Base-by-base conservation (phyloP, 345 rosid genomes). In the Balakata baccata region DNA sequence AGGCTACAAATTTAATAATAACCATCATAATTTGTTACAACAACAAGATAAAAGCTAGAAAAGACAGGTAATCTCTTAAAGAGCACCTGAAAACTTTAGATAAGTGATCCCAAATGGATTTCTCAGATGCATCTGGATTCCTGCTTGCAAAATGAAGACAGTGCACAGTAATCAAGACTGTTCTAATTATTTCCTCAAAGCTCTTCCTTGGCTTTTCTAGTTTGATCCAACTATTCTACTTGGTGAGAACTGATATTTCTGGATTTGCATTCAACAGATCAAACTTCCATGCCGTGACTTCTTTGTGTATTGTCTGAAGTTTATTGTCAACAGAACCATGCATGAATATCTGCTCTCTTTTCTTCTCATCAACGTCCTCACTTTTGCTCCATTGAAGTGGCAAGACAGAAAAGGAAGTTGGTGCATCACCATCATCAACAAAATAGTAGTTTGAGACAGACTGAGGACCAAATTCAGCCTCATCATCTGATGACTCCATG, bases 151-250 rank as follows among this genome's bases (percentile, higher is more conserved):
- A 86, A 68, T 89, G 89, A 75, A 95, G 86, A 74, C 88, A 84
- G 23, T 85, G 85, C 68, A 92, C 76, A 0, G 90, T 85, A 25
- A 90, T 74, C 76, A 90, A 79, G 70, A 84, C 77, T 8, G 84
- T 83, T 84, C 91, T 84, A 14, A 84, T 82, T 57, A 76, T 79
- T n/a, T 69, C 86, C 75, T 73, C 92, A 60, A 64, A 90, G 77
- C 89, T 84, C 81, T 91, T 95, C 89, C 95, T 88, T 3, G 98
- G 93, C 80, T 88, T 91, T 51, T 84, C 86, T 25, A 95, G 82
- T 79, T 85, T 86, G 10, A 95, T 68, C 92, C 98, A 95, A 7
- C 34, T 23, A 43, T 84, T 84, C 10, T 86, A 90, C 80, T 85
- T 90, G 0, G 90, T 79, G 14, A 91, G 87, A 61, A 89, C 97